Percentiles rank a stretch among this genome's conserved stretches.
Evolutionary conservation across 768 basidiomycete genomes (phyloP).

Genomic region (Mycena venus): DNA sequence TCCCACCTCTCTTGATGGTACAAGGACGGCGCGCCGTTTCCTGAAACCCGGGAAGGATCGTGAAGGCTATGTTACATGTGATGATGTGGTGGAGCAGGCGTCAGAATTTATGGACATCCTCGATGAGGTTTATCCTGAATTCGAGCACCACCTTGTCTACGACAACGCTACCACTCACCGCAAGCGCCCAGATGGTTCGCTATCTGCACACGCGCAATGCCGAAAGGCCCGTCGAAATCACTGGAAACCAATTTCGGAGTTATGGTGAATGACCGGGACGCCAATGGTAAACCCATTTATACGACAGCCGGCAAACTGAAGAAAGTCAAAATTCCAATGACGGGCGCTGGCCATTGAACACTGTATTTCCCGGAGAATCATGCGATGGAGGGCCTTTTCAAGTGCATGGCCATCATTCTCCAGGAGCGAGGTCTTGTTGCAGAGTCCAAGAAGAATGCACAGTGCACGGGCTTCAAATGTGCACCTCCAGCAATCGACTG

Average conservation of each 20-base stretch:
- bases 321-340: not conserved
- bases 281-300: not conserved
- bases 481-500: not conserved
- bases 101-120: not conserved
- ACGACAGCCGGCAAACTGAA: not conserved
- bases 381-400: not conserved
- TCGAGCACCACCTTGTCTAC: not conserved
- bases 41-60: not conserved
- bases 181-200: not conserved
- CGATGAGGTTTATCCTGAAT: not conserved
- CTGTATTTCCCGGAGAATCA: not conserved
- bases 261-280: not conserved
- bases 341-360: not conserved
- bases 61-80: not conserved
- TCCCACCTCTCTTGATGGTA: not conserved
- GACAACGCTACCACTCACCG: not conserved
- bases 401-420: slow-evolving; percentile 1
- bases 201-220: not conserved
- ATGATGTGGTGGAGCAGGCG: not conserved
- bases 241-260: not conserved
- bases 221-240: not conserved
- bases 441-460: not conserved
- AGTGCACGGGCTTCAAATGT: slow-evolving; percentile 1
- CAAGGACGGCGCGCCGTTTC: not conserved
- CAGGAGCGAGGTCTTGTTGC: not conserved